phyloP scores from a whole-genome alignment of 2,329 filamentous ascomycete species.

The Trichoderma oligosporum region DNA sequence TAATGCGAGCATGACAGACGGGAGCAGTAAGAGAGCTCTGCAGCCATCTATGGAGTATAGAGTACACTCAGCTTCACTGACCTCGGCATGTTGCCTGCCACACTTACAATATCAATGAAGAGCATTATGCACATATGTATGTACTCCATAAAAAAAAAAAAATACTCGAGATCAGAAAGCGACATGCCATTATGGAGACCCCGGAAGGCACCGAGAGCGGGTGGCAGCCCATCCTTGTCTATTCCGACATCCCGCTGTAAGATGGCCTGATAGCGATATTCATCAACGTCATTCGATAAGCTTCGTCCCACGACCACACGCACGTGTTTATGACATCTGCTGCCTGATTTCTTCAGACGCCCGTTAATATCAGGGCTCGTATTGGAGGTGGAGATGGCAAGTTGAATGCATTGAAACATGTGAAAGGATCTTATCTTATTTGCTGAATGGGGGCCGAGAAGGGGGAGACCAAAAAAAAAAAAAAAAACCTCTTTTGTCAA shows the following conservation, averaged over 20 bases:
- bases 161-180: too few relatives aligned
- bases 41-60: too few relatives aligned
- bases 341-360: too few relatives aligned
- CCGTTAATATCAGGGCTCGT: not conserved
- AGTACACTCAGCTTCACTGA: not conserved
- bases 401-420: not conserved
- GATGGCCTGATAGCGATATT: conserved; percentile 8
- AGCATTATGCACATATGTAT: too few relatives aligned
- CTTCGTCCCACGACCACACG: not conserved
- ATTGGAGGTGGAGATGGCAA: not conserved
- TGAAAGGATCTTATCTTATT: too few relatives aligned
- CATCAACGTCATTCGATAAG: conserved; percentile 1
- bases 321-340: not conserved
- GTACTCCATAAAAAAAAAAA: too few relatives aligned
- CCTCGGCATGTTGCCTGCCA: not conserved
- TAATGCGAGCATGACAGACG: too few relatives aligned
- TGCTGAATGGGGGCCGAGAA: too few relatives aligned
- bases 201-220: not conserved
- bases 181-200: not conserved
- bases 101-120: not conserved
- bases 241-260: not conserved
- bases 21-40: too few relatives aligned
- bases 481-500: too few relatives aligned
- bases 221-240: not conserved
- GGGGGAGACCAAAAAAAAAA: too few relatives aligned